phyloP scores from a whole-genome alignment of 495 filamentous ascomycete species.

The Penicillium arizonense region DNA sequence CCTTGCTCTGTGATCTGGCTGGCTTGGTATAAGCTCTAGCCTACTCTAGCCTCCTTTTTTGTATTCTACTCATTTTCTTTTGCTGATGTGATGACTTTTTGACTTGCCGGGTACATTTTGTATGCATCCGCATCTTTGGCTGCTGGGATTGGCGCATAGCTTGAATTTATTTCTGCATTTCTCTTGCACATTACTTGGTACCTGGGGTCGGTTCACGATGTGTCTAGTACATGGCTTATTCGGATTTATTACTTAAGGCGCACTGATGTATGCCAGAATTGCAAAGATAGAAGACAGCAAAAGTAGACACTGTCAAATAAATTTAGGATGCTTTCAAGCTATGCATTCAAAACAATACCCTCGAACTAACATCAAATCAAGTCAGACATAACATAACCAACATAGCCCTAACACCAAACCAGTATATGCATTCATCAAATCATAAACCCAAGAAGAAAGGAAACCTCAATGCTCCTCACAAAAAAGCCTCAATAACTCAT shows the following conservation, averaged over 20 bases:
- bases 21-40: neutral
- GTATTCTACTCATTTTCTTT: conserved; percentile 20
- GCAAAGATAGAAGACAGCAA: too few species aligned
- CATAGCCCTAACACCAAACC: neutral
- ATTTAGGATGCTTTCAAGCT: too few species aligned
- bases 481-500: conserved; percentile 44
- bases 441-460: conserved; percentile 6
- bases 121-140: conserved; percentile 14
- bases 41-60: conserved; percentile 2
- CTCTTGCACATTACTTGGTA: neutral
- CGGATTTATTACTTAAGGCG: too few species aligned
- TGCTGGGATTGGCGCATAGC: conserved; percentile 14
- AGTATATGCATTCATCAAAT: conserved; percentile 10
- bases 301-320: too few species aligned
- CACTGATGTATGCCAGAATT: too few species aligned
- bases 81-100: conserved; percentile 15
- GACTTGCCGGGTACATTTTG: neutral
- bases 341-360: neutral
- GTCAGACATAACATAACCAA: neutral
- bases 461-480: conserved; percentile 39
- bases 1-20: conserved; percentile 64
- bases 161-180: conserved; percentile 10
- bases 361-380: neutral
- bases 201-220: neutral
- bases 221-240: too few species aligned